Evolutionary conservation across 2,329 filamentous ascomycete species (phyloP).

Genomic region (Cladophialophora chaetospira): DNA sequence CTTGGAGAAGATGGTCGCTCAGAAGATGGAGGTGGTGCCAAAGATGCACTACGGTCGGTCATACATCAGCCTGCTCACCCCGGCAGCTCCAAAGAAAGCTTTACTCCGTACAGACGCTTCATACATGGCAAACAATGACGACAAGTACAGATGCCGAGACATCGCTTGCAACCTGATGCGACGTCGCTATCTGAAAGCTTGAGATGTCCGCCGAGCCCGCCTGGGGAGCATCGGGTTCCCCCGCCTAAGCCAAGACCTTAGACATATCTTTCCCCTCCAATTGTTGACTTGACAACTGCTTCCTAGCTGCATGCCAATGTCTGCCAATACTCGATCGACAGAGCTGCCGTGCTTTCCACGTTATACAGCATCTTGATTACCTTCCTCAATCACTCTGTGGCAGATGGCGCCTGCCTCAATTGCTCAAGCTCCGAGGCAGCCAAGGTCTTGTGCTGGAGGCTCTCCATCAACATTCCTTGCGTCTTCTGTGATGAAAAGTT

Average conservation of each 20-base stretch:
- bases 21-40: too few species aligned
- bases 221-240: neutral
- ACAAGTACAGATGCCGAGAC: neutral
- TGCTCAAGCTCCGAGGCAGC: neutral
- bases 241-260: neutral
- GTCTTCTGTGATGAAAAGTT: neutral
- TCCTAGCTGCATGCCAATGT: neutral
- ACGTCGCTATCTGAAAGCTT: slow-evolving; percentile 4
- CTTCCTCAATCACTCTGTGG: neutral
- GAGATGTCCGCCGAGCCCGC: neutral
- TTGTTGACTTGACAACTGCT: neutral
- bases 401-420: neutral
- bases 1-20: slow-evolving; percentile 44
- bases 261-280: neutral
- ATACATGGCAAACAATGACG: neutral
- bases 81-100: too few species aligned
- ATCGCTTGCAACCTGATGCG: neutral
- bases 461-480: neutral
- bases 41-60: too few species aligned
- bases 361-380: neutral
- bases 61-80: too few species aligned
- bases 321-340: neutral
- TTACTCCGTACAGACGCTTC: too few species aligned
- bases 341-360: neutral
- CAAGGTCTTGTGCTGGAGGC: neutral